Conservation (phyloP, 2,329 filamentous ascomycete species). For the Beauveria bassiana region DNA sequence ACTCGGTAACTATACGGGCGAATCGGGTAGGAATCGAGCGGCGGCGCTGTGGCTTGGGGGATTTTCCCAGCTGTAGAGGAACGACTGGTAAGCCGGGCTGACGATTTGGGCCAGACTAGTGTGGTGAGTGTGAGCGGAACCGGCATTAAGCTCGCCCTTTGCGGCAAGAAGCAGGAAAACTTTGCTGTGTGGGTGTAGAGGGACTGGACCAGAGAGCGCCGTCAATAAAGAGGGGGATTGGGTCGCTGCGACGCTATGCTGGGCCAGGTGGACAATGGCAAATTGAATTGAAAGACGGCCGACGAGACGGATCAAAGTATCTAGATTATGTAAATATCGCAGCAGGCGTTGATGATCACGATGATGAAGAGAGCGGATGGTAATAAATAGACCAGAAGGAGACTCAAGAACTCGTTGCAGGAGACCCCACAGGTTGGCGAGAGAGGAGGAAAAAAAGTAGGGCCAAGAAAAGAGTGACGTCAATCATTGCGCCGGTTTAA, state of each 20-base stretch:
- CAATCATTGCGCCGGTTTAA: neutral
- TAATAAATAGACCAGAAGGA: neutral
- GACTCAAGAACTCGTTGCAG: neutral
- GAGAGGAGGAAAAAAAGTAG: neutral
- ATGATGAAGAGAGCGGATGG: too few species aligned
- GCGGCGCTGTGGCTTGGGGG: neutral
- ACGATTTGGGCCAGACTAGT: neutral
- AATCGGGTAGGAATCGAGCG: slow-evolving; percentile 7
- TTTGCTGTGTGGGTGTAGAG: neutral
- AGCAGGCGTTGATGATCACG: neutral
- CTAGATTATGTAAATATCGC: neutral
- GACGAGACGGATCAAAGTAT: neutral
- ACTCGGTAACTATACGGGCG: neutral
- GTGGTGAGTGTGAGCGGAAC: neutral
- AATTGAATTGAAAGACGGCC: too few species aligned
- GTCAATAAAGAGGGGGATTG: neutral
- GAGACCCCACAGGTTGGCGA: neutral
- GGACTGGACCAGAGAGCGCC: neutral
- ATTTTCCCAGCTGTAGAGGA: neutral
- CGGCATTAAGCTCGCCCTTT: neutral
- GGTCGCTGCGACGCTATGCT: too few species aligned
- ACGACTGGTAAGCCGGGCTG: neutral
- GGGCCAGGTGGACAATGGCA: too few species aligned
- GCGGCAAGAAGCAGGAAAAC: neutral
- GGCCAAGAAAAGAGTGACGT: neutral